Conservation (phyloP, 2,329 filamentous ascomycete species). For the Calonectria crousiana region DNA sequence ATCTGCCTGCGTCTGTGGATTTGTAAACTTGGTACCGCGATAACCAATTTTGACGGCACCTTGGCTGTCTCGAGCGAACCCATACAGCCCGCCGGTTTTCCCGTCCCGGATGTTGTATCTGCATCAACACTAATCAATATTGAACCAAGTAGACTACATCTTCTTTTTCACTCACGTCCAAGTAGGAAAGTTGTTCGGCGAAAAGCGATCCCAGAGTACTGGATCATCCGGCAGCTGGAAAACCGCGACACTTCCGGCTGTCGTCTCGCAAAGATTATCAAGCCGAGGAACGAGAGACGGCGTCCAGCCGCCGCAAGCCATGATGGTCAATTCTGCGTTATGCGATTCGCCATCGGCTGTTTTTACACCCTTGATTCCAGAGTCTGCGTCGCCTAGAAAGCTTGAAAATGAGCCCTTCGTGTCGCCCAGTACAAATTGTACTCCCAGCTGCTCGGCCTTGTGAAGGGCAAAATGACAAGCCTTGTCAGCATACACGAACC, state of each 20-base stretch:
- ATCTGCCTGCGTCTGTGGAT: constrained; percentile 50
- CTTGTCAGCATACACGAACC: constrained; percentile 58
- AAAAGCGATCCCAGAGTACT: constrained; percentile 25
- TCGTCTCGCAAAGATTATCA: constrained; percentile 35
- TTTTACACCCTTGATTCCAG: constrained; percentile 49
- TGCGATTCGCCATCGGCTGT: constrained; percentile 53
- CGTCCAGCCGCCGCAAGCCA: constrained; percentile 51
- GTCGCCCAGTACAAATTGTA: constrained; percentile 54
- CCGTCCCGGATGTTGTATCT: constrained; percentile 33
- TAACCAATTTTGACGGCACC: constrained; percentile 47
- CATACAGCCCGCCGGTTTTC: constrained; percentile 40
- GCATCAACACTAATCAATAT: neutral
- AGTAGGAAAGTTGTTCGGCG: constrained; percentile 34
- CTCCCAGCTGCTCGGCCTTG: constrained; percentile 55
- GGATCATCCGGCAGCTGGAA: constrained; percentile 30
- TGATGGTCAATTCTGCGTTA: constrained; percentile 48
- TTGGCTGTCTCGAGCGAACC: constrained; percentile 41
- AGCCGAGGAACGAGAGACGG: constrained; percentile 32
- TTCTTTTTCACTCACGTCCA: constrained; percentile 15
- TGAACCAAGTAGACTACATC: neutral
- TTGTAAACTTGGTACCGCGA: constrained; percentile 51
- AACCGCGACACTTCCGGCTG: constrained; percentile 33
- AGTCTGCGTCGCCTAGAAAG: constrained; percentile 36
- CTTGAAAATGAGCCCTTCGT: constrained; percentile 46
- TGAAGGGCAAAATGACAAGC: constrained; percentile 59